Conservation (phyloP, 2,329 filamentous ascomycete species). For the Sarocladiaceae sp. region DNA sequence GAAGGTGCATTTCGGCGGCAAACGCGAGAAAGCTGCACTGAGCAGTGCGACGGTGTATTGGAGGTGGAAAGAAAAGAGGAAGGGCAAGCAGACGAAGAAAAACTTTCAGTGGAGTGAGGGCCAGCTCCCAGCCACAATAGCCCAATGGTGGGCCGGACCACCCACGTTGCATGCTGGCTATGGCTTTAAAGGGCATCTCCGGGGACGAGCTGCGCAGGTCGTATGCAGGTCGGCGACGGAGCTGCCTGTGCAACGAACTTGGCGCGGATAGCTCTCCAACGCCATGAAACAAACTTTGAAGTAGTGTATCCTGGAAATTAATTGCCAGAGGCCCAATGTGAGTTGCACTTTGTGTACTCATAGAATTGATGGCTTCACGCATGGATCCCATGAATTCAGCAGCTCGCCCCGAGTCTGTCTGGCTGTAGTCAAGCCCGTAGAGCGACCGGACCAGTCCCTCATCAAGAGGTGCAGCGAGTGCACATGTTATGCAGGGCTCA, state of each 20-base stretch:
- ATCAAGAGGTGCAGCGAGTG: no score
- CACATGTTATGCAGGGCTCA: neutral
- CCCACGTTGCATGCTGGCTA: neutral
- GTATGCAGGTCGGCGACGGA: conserved; percentile 2
- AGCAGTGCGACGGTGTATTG: neutral
- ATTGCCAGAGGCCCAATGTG: no score
- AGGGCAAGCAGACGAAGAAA: neutral
- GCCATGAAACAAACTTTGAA: no score
- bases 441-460: no score
- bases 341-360: no score
- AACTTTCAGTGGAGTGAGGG: conserved; percentile 3
- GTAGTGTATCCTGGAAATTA: no score
- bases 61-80: neutral
- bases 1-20: neutral
- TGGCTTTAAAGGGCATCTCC: conserved; percentile 8
- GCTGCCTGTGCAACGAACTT: neutral
- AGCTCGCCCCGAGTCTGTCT: no score
- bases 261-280: neutral
- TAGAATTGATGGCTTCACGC: no score
- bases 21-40: neutral
- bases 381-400: no score
- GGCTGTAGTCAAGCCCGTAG: no score
- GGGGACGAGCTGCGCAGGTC: neutral
- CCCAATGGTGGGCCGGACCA: neutral
- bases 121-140: conserved; percentile 5